Evolutionary conservation across 352 stramenopile species (phyloP).

Genomic region (Globisporangium paroecandrum): DNA sequence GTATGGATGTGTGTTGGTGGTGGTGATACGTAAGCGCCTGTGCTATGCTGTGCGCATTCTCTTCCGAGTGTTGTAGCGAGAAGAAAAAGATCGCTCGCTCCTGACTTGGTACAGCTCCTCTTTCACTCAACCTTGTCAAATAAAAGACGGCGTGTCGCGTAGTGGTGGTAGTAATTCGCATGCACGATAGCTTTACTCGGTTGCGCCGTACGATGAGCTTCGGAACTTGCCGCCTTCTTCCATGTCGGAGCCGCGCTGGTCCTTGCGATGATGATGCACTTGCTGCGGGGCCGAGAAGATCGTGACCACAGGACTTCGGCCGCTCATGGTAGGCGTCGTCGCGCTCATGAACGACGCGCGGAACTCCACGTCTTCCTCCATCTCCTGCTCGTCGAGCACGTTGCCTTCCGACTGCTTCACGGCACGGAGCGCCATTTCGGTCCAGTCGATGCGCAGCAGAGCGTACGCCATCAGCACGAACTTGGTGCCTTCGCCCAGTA

Average conservation of each 20-base stretch:
- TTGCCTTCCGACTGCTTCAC: constrained; percentile 65
- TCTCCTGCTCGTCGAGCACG: constrained; percentile 44
- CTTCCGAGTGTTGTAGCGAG: background rate
- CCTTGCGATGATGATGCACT: constrained; percentile 33
- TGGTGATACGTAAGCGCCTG: background rate
- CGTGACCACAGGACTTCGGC: constrained; percentile 49
- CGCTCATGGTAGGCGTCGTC: constrained; percentile 60
- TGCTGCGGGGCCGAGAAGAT: constrained; percentile 56
- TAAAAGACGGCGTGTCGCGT: background rate
- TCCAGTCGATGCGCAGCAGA: constrained; percentile 65
- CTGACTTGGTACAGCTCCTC: background rate
- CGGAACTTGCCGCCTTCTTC: constrained; percentile 19
- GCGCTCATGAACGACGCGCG: constrained; percentile 54
- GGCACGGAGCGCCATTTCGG: constrained; percentile 55
- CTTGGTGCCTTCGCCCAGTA: constrained; percentile 68
- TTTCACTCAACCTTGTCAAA: background rate
- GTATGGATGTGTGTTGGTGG: background rate
- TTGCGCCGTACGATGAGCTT: constrained; percentile 22
- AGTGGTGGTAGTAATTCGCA: background rate
- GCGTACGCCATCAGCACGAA: constrained; percentile 60
- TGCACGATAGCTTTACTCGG: constrained; percentile 1
- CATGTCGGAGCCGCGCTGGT: constrained; percentile 13
- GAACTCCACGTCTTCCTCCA: constrained; percentile 60
- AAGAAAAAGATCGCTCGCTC: background rate
- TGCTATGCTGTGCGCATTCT: background rate